Base-by-base conservation (phyloP, 371 early-diverging fungal genomes). In the Zopfochytrium polystomum region DNA sequence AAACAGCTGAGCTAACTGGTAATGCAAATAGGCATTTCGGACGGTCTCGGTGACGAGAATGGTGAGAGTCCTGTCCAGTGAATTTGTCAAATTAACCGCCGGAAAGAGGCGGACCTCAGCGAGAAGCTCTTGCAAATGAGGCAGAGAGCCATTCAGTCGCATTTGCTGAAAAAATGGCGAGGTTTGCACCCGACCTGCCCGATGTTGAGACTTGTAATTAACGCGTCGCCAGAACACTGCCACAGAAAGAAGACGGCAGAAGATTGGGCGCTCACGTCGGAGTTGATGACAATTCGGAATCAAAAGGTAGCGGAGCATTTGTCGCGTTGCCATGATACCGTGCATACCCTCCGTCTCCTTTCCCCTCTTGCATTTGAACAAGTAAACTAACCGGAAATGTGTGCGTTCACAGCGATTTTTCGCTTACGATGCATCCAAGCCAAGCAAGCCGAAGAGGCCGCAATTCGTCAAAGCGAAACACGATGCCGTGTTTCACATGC, bases 401-500 rank as follows among this genome's bases (percentile, higher is more conserved):
- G 6, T 26, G 13, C n/a, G 35, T 34, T 6, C 25, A 33, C 53
- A 73, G 74, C 50, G 61, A 38, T 74, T 77, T 67, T 78, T 78
- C 54, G 59, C 68, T 0, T 71, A 66, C 32, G 67, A 71, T 23
- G 30, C 62, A 2, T 26, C 58, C 30, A 25, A 50, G n/a, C 51
- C 27, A 5, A 48, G 53, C 22, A 63, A 52, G 20, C 51, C 30
- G 4, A 61, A 11, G 45, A 44, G 5, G 49, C 60, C 13, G 38
- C 38, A 38, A 38, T 38, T 38, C 38, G 31, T 57, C 22, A 68
- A 61, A 47, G 70, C 66, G 54, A 68, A 65, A 44, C 72, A 74
- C 44, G 72, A 72, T 44, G 73, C 75, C 0, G 75, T 78, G 7
- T 78, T 73, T 48, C 78, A 78, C 45, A 67, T 78, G 73, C 70